Base-by-base conservation (phyloP, 2,329 filamentous ascomycete genomes). In the Teratosphaeria pseudoeucalypti region DNA sequence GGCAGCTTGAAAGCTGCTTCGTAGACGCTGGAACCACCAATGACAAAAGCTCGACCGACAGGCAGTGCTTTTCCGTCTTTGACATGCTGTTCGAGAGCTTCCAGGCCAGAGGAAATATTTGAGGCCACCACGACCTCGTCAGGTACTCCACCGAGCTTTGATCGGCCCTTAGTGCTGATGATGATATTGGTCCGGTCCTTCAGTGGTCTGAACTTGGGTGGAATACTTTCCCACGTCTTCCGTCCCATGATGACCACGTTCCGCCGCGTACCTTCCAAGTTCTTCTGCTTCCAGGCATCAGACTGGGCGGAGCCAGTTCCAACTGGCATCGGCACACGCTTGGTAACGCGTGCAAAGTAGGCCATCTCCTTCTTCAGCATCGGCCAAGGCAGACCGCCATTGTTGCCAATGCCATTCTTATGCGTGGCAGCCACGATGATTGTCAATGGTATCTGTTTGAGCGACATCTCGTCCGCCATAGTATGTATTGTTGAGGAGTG, bases 161-260 rank as follows among this genome's bases (percentile, higher is more conserved):
- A 56, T 54, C 60, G 65, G 23, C 52, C 52, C 39, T 66, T 66
- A 52, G 86, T 79, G 62, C 85, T 88, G 65, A 99, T 79, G 64
- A 97, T 83, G 49, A 96, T 83, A 73, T 96, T 97, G 56, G 91
- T 78, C 10, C 94, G 81, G 63, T 85, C 87, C 62, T 84, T 86
- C 37, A 99, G 80, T 19, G 94, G 94, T 2, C 91, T 82, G 72
- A 94, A 91, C 57, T 80, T 82, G 6, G 79, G 71, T 2, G 94
- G 92, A 61, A 99, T 92, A 64, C 86, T 90, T 57, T 95, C 90
- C 87, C 92, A 99, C 0, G 94, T 99, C 75, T 95, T 96, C 70
- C 94, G 88, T 61, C 94, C 94, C 94, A 99, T 99, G 66, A 99
- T 87, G 57, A 97, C 89, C 19, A 89, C 88, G 73, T 81, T 80